Base-by-base conservation (phyloP, 23 red algal species). In the Chondrus crispus region DNA sequence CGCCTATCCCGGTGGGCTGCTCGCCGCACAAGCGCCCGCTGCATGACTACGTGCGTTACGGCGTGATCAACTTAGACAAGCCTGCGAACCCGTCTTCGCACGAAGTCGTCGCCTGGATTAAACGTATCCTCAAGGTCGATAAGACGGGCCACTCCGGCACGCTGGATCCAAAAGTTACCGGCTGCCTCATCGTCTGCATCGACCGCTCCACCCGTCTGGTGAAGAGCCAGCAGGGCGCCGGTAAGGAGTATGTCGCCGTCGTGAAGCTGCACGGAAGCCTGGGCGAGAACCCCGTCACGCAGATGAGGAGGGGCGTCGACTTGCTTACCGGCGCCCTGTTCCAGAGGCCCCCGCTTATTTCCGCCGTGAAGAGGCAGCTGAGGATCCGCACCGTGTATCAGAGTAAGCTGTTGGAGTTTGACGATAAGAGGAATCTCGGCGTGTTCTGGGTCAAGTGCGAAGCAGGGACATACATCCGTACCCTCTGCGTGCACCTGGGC, bases 71-170 rank as follows among this genome's bases (percentile, higher is more conserved):
- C 80, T 84, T 98, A 19, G 97, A 98, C 85, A 98, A 98, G 81
- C 97, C 97, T 2, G 90, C 88, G 4, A 98, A 98, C 48, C 97
- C 97, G 32, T 96, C 93, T 22, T 96, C 94, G 4, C 97, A 98
- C 74, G 97, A 98, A 63, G 97, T 98, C n/a, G 97, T 98, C 3
- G 94, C 97, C 7, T 98, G 97, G 97, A 93, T 98, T 62, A 98
- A 98, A 68, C 72, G 85, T 35, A 98, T 98, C n/a, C 86, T 98
- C 24, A 85, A 88, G 16, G 93, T 96, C 8, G 97, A 98, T 3
- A 96, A 96, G 85, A 98, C 97, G 42, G 97, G 97, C 49, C 97
- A 98, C 68, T 96, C 93, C 37, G 97, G 97, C 13, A 98, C 97
- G 2, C 79, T 98, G 52, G 97, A 98, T 43, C 97, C 97, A n/a